phyloP scores from a whole-genome alignment of 305 asterid genomes.

The Solanum hybrid region DNA sequence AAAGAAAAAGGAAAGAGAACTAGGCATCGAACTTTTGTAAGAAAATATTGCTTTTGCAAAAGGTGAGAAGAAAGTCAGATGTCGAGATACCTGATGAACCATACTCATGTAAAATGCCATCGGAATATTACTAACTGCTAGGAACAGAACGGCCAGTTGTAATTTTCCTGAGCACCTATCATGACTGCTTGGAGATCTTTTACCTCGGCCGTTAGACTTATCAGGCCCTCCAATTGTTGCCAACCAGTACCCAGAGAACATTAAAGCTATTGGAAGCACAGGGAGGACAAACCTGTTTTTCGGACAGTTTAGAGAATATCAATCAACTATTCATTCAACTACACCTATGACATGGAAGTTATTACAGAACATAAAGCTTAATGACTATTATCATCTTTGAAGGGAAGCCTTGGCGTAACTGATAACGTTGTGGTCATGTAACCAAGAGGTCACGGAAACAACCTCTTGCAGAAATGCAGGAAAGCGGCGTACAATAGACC shows the following conservation, averaged over 20 bases:
- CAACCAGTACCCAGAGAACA: conserved; percentile 70
- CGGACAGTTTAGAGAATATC: conserved; percentile 34
- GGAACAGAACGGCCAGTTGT: conserved; percentile 39
- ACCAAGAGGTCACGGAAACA: neutral
- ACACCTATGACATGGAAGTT: neutral
- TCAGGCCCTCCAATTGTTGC: conserved; percentile 32
- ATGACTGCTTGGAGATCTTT: conserved; percentile 20
- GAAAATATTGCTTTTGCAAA: neutral
- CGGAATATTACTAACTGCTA: conserved; percentile 70
- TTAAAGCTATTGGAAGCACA: conserved; percentile 82
- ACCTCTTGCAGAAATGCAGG: neutral
- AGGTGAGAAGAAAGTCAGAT: neutral
- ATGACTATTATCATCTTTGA: neutral
- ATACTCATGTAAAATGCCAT: conserved; percentile 85
- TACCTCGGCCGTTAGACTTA: conserved; percentile 18
- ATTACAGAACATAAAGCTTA: neutral
- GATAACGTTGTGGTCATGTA: neutral
- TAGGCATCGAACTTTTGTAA: neutral
- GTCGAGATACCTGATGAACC: conserved; percentile 73
- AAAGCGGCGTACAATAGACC: neutral
- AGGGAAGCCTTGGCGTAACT: neutral
- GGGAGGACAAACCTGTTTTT: conserved; percentile 90
- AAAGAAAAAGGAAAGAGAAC: neutral
- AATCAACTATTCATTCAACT: neutral
- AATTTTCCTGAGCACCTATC: conserved; percentile 23